Conservation (phyloP, 1,139 yeast species). For the Suhomyces guaymorum region DNA sequence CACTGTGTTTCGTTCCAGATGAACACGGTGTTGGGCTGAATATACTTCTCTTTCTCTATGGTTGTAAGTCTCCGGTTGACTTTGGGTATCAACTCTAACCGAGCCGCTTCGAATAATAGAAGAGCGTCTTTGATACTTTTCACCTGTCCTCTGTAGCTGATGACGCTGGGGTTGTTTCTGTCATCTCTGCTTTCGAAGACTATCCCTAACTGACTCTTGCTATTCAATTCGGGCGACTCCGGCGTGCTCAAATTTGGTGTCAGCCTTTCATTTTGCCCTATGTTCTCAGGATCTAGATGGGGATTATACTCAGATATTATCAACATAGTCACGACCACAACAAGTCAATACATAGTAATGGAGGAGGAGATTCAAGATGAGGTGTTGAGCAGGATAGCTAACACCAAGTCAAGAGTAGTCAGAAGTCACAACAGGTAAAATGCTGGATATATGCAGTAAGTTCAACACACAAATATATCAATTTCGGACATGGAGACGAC, state of each 20-base stretch:
- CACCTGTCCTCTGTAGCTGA: conserved; percentile 62
- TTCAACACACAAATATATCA: background rate
- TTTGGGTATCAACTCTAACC: conserved; percentile 56
- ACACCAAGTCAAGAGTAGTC: too few species aligned
- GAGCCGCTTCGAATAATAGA: conserved; percentile 62
- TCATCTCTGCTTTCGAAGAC: conserved; percentile 7
- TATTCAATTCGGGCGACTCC: too few species aligned
- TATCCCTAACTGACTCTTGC: conserved; percentile 1
- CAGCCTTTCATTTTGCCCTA: conserved; percentile 1
- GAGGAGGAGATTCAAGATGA: too few species aligned
- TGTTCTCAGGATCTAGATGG: conserved; percentile 6
- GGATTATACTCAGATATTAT: conserved; percentile 21
- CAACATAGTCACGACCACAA: conserved; percentile 13
- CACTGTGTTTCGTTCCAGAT: conserved; percentile 74
- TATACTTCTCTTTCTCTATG: conserved; percentile 26
- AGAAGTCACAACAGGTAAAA: conserved; percentile 1
- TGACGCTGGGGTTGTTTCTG: conserved; percentile 32
- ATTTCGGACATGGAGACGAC: conserved; percentile 4
- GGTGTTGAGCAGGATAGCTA: too few species aligned
- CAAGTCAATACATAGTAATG: background rate
- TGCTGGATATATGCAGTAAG: conserved; percentile 3
- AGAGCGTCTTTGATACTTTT: conserved; percentile 63
- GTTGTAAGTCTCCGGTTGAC: conserved; percentile 53
- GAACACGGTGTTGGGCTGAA: conserved; percentile 61
- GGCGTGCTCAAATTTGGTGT: too few species aligned